Percentiles rank a stretch among this genome's conserved stretches.
Evolutionary conservation across 495 filamentous ascomycete genomes (phyloP).

Genomic region (Pseudevernia furfuracea): DNA sequence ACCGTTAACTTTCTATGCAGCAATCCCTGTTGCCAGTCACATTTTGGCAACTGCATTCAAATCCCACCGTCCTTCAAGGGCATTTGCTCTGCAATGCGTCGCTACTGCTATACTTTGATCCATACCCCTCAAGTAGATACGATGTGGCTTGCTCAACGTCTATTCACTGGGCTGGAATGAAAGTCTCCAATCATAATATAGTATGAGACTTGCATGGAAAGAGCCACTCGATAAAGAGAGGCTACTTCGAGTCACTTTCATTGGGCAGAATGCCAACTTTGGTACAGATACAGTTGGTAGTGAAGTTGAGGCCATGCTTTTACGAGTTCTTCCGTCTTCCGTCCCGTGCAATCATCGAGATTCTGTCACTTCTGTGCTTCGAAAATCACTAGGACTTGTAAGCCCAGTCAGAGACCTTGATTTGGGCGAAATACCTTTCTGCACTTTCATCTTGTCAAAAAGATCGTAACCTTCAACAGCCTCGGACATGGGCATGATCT

Average conservation of each 20-base stretch:
- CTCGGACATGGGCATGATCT: slow-evolving; percentile 79
- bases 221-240: neutral
- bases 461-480: slow-evolving; percentile 86
- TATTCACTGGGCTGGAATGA: neutral
- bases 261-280: neutral
- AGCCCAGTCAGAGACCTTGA: neutral
- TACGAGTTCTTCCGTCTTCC: neutral
- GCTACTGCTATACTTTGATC: neutral
- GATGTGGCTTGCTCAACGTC: neutral
- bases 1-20: slow-evolving; percentile 6
- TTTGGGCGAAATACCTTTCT: slow-evolving; percentile 54
- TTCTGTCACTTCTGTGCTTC: slow-evolving; percentile 42
- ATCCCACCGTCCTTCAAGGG: slow-evolving; percentile 5
- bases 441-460: slow-evolving; percentile 86
- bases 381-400: slow-evolving; percentile 41
- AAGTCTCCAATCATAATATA: neutral
- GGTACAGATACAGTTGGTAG: neutral
- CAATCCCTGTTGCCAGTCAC: slow-evolving; percentile 10
- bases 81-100: slow-evolving; percentile 16
- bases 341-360: neutral
- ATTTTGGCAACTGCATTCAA: slow-evolving; percentile 9
- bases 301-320: neutral
- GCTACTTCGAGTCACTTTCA: neutral
- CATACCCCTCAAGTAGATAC: neutral
- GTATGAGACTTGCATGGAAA: neutral